Evolutionary conservation across 78 protist species (phyloP).

Genomic region (Monosiga brevicollis): DNA sequence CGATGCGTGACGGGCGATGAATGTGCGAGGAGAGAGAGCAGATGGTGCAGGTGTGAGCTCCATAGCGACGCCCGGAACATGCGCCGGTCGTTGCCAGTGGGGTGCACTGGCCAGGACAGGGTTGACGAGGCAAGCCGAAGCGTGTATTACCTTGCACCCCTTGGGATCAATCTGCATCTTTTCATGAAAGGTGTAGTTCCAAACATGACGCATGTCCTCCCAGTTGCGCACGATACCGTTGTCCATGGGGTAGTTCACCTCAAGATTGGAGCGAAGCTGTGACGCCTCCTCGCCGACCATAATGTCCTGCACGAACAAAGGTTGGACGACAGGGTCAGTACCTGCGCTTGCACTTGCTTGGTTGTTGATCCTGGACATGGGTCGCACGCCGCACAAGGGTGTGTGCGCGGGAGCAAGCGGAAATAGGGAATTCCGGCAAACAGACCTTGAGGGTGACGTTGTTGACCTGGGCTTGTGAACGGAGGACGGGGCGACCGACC

Average conservation of each 20-base stretch:
- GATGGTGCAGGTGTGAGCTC: background rate
- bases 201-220: constrained; percentile 83
- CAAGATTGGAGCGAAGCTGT: constrained; percentile 66
- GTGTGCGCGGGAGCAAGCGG: too few relatives aligned
- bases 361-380: too few relatives aligned
- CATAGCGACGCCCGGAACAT: too few relatives aligned
- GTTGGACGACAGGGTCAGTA: too few relatives aligned
- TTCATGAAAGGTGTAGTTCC: constrained; percentile 90
- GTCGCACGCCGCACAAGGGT: too few relatives aligned
- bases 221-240: constrained; percentile 93
- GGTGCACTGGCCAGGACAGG: too few relatives aligned
- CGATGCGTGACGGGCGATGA: constrained; percentile 1
- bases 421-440: too few relatives aligned
- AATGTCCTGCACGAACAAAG: constrained; percentile 60
- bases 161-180: constrained; percentile 67
- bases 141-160: too few relatives aligned
- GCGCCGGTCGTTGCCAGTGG: too few relatives aligned
- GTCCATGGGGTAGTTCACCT: constrained; percentile 84
- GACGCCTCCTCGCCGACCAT: constrained; percentile 97
- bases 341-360: too few relatives aligned
- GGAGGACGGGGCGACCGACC: constrained; percentile 95
- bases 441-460: constrained; percentile 33
- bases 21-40: background rate
- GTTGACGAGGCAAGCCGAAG: too few relatives aligned
- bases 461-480: constrained; percentile 75